Percentiles rank a stretch among this genome's conserved stretches.
Conservation (phyloP, 2,329 filamentous ascomycete genomes). For the Ophiosphaerella herpotricha region DNA sequence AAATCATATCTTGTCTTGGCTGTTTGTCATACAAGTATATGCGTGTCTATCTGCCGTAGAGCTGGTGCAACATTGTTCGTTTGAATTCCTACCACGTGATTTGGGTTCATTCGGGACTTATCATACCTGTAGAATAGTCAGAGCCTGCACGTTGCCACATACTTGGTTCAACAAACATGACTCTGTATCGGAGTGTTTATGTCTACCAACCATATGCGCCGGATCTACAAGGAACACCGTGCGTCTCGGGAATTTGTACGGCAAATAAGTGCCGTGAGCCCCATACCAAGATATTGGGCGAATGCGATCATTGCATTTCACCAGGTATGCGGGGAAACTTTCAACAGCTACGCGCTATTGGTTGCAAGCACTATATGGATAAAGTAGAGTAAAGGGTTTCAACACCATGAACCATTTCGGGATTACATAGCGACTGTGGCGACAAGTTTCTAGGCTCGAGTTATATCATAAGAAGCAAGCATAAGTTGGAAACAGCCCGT, state of each 20-base stretch:
- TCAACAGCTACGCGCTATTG: not conserved
- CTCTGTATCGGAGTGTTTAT: not conserved
- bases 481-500: not conserved
- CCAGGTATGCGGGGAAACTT: constrained; percentile 1
- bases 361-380: not conserved
- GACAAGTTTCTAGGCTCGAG: not conserved
- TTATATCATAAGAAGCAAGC: not conserved
- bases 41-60: no score
- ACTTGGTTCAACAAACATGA: not conserved
- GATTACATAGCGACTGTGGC: not conserved
- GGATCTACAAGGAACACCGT: not conserved
- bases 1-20: no score
- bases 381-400: constrained; percentile 5
- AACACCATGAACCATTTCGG: not conserved
- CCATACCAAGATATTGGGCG: not conserved
- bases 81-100: no score
- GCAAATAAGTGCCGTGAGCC: constrained; percentile 1
- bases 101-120: no score
- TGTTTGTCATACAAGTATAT: no score
- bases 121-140: no score
- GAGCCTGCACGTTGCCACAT: no score
- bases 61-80: no score
- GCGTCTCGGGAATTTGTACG: not conserved
- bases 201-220: constrained; percentile 1
- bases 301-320: not conserved